These are phyloP conservation scores for Panus rudis DNA, from an alignment of 768 basidiomycete genomes.

Conservation along the genomic window DNA sequence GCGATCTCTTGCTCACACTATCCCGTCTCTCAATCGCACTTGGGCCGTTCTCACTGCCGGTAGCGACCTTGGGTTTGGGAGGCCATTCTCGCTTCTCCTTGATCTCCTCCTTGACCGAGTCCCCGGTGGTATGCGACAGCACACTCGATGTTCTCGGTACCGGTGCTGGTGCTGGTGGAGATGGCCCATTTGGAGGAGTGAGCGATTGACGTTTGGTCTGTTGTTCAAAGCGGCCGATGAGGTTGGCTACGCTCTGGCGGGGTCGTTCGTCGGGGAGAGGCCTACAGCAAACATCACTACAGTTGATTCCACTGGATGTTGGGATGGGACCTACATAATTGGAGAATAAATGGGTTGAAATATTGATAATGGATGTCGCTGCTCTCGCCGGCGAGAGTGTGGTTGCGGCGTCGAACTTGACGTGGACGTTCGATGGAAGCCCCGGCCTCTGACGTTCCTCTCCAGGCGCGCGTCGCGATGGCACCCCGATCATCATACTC, in stretches of 20 bases:
- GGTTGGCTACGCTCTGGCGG: conserved; percentile 80
- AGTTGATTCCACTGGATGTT: not conserved
- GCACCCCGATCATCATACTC: too few species aligned
- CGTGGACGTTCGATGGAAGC: not conserved
- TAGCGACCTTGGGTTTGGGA: conserved; percentile 24
- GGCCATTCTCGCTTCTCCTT: conserved; percentile 79
- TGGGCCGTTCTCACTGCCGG: conserved; percentile 4
- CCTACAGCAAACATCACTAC: conserved; percentile 34
- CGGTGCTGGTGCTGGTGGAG: not conserved
- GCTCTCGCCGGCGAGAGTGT: conserved; percentile 15
- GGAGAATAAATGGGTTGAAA: not conserved
- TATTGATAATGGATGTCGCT: not conserved
- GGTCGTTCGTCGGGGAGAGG: conserved; percentile 85
- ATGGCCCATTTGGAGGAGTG: conserved; percentile 9
- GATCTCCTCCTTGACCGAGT: conserved; percentile 57
- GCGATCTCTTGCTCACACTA: not conserved
- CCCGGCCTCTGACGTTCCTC: too few species aligned
- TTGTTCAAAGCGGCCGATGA: conserved; percentile 84
- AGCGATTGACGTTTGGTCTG: conserved; percentile 61
- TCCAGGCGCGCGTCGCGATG: too few species aligned
- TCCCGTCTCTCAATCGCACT: conserved; percentile 1
- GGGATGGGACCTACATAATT: conserved; percentile 1
- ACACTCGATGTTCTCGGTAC: conserved; percentile 58
- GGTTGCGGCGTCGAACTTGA: not conserved
- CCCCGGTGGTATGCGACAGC: conserved; percentile 54